Conservation (phyloP, 2,329 filamentous ascomycete genomes). For the Acrodontium crateriforme region DNA sequence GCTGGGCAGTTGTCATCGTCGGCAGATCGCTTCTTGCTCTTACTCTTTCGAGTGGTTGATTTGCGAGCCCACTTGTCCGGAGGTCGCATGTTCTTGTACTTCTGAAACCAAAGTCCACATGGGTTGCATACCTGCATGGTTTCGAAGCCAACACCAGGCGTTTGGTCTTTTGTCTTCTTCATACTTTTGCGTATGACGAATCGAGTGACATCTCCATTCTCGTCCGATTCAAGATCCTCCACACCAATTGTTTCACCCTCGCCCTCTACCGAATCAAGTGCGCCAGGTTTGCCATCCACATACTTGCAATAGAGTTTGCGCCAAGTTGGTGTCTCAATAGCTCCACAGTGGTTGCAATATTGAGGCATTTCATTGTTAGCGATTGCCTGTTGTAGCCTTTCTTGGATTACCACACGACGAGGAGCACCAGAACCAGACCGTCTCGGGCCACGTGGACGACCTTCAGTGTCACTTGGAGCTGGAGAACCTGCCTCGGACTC, state of each 20-base stretch:
- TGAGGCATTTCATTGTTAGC: slow-evolving; percentile 71
- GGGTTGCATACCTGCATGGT: slow-evolving; percentile 80
- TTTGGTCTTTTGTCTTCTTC: slow-evolving; percentile 33
- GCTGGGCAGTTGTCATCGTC: slow-evolving; percentile 5
- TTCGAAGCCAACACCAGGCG: slow-evolving; percentile 38
- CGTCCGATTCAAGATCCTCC: slow-evolving; percentile 50
- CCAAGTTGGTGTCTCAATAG: slow-evolving; percentile 94
- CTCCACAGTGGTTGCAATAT: slow-evolving; percentile 84
- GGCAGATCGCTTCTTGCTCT: slow-evolving; percentile 11
- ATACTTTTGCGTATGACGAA: slow-evolving; percentile 74
- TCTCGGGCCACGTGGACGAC: slow-evolving; percentile 10
- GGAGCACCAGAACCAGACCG: slow-evolving; percentile 39
- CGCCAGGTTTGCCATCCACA: slow-evolving; percentile 53
- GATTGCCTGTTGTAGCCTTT: slow-evolving; percentile 45
- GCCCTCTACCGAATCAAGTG: slow-evolving; percentile 58
- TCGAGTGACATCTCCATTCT: slow-evolving; percentile 42
- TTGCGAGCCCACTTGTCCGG: slow-evolving; percentile 59
- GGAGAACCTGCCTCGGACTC: slow-evolving; percentile 24
- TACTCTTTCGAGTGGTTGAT: slow-evolving; percentile 12
- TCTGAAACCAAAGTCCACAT: slow-evolving; percentile 88
- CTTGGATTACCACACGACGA: slow-evolving; percentile 52
- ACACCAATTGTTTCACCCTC: slow-evolving; percentile 63
- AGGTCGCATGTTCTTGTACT: slow-evolving; percentile 74
- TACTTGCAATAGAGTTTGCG: slow-evolving; percentile 80
- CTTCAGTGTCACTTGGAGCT: slow-evolving; percentile 21